phyloP scores from a whole-genome alignment of 2,329 filamentous ascomycete species.

The Monosporascus sp. region DNA sequence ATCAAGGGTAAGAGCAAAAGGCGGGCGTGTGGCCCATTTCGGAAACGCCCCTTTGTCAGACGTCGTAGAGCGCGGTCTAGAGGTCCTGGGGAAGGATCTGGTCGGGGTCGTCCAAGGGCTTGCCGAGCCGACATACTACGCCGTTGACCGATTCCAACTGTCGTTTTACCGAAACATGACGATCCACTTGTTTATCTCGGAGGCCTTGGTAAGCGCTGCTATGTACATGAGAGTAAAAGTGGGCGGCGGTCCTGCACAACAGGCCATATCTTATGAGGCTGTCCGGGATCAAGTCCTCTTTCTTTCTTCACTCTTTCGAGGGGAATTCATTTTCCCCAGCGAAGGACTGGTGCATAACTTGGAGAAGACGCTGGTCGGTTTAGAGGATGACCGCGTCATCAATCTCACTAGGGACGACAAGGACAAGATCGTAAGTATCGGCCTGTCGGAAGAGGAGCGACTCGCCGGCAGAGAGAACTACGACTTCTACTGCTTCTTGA shows the following conservation, averaged over 20 bases:
- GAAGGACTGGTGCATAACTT: slow-evolving; percentile 78
- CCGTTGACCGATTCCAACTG: slow-evolving; percentile 92
- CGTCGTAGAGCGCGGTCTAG: slow-evolving; percentile 83
- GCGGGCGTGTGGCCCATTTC: slow-evolving; percentile 90
- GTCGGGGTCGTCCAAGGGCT: slow-evolving; percentile 75
- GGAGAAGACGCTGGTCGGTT: slow-evolving; percentile 67
- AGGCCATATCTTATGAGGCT: slow-evolving; percentile 70
- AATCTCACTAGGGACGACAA: slow-evolving; percentile 53
- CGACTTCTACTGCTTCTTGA: slow-evolving; percentile 97
- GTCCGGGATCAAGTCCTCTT: slow-evolving; percentile 79
- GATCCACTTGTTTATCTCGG: slow-evolving; percentile 93
- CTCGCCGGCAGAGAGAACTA: slow-evolving; percentile 83
- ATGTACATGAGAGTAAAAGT: slow-evolving; percentile 90
- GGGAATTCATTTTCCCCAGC: slow-evolving; percentile 93
- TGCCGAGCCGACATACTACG: slow-evolving; percentile 88
- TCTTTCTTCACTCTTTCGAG: slow-evolving; percentile 86
- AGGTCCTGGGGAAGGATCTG: slow-evolving; percentile 84
- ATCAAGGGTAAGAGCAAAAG: slow-evolving; percentile 73
- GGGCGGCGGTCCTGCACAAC: slow-evolving; percentile 76
- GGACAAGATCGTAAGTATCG: slow-evolving; percentile 58
- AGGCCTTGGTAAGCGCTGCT: slow-evolving; percentile 81
- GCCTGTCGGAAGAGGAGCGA: slow-evolving; percentile 71
- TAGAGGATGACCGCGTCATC: slow-evolving; percentile 77
- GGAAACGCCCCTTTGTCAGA: slow-evolving; percentile 71
- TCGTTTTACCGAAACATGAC: slow-evolving; percentile 99